A percentile compares a stretch with the other conserved stretches of the same genome.
Conservation (phyloP, 768 basidiomycete genomes). For the Hericium coralloides region DNA sequence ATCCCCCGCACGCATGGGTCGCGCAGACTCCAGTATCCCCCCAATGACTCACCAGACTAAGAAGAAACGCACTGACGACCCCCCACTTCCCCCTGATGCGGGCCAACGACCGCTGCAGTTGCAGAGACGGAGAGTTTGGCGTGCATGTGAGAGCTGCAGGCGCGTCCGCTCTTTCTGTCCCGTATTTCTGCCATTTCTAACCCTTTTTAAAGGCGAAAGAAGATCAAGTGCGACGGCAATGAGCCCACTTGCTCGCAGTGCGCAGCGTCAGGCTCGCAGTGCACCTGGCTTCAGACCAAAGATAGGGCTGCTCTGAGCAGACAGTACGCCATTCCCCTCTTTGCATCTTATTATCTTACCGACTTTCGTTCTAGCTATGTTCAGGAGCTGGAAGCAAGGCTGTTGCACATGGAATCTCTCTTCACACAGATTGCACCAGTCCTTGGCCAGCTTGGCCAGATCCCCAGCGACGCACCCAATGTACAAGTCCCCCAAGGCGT, state of each 20-base stretch:
- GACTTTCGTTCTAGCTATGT: slow-evolving; percentile 52
- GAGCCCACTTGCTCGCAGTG: slow-evolving; percentile 86
- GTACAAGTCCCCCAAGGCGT: slow-evolving; percentile 6
- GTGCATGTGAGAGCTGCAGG: slow-evolving; percentile 88
- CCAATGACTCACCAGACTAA: slow-evolving; percentile 49
- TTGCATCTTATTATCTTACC: not conserved
- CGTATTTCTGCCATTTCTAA: slow-evolving; percentile 6
- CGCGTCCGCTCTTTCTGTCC: slow-evolving; percentile 26
- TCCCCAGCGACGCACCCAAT: slow-evolving; percentile 23
- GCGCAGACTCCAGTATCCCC: slow-evolving; percentile 8
- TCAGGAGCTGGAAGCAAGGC: slow-evolving; percentile 81
- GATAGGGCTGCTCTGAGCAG: slow-evolving; percentile 84
- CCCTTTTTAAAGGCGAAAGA: slow-evolving; percentile 57
- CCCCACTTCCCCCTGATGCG: slow-evolving; percentile 36
- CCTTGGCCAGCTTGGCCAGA: slow-evolving; percentile 63
- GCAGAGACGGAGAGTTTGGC: slow-evolving; percentile 75
- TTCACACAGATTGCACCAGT: slow-evolving; percentile 76
- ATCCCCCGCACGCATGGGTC: slow-evolving; percentile 8
- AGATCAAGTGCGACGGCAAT: slow-evolving; percentile 87
- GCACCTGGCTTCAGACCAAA: slow-evolving; percentile 88
- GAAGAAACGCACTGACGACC: slow-evolving; percentile 71
- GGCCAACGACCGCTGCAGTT: slow-evolving; percentile 67
- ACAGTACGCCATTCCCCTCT: slow-evolving; percentile 48
- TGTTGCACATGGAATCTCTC: slow-evolving; percentile 83
- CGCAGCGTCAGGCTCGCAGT: slow-evolving; percentile 60